These are phyloP conservation scores for Aspergillus sp. DNA, from an alignment of 2,329 filamentous ascomycete species.

Conservation along the genomic window DNA sequence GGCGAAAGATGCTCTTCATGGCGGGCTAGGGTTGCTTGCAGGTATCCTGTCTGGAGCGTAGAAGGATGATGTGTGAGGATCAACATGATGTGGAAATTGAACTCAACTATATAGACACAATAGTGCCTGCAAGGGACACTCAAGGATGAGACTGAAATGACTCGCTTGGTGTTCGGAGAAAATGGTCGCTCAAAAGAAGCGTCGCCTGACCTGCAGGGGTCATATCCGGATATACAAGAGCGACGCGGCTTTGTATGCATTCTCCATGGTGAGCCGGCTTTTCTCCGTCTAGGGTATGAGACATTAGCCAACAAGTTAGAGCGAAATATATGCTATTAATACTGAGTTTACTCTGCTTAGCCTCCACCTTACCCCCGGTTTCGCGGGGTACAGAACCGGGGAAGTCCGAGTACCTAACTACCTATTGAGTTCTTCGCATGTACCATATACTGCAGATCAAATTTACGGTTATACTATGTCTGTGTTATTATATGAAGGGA, in stretches of 20 bases:
- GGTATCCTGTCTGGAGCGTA: background rate
- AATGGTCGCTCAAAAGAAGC: background rate
- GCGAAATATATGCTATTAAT: background rate
- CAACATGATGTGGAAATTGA: background rate
- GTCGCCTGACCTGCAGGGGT: background rate
- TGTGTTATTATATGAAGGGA: too few species aligned
- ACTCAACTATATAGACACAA: background rate
- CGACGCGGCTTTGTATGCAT: background rate
- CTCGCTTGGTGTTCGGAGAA: background rate
- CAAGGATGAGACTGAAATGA: background rate
- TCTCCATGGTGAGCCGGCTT: background rate
- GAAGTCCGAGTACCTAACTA: too few species aligned
- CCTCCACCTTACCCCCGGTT: too few species aligned
- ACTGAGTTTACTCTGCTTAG: too few species aligned
- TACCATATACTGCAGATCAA: too few species aligned
- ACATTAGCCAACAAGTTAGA: background rate
- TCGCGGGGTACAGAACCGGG: too few species aligned
- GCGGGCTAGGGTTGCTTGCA: background rate
- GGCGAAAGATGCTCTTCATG: slow-evolving; percentile 1
- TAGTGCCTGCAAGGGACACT: background rate
- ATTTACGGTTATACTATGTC: too few species aligned
- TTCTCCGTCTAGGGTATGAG: background rate
- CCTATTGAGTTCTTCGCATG: too few species aligned
- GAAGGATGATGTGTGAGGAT: background rate
- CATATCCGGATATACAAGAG: background rate